Conservation (phyloP, 805 yeast species). For the Ascoidea tarda region DNA sequence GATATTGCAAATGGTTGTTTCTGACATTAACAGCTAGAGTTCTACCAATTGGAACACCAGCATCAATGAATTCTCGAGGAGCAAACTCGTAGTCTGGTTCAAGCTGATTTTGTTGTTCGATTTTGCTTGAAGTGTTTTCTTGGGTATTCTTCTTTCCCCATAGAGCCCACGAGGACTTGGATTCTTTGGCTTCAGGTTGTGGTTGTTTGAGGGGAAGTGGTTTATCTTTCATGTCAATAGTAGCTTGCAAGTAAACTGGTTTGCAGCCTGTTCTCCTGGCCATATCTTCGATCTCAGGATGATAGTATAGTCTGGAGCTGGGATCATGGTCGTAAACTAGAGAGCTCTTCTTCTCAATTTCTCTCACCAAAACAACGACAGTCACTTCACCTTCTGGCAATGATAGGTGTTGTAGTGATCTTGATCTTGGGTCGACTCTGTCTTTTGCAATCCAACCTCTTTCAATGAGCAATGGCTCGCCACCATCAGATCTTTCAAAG, state of each 20-base stretch:
- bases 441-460: conserved; percentile 87
- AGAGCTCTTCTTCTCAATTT: conserved; percentile 46
- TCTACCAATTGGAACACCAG: conserved; percentile 88
- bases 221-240: conserved; percentile 45
- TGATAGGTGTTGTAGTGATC: conserved; percentile 54
- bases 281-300: conserved; percentile 76
- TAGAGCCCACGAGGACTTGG: conserved; percentile 19
- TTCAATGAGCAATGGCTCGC: conserved; percentile 66
- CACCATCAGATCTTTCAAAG: conserved; percentile 58
- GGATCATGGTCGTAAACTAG: conserved; percentile 58
- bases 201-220: not conserved
- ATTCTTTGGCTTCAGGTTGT: conserved; percentile 1
- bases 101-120: not conserved
- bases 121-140: not conserved
- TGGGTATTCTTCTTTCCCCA: not conserved
- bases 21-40: conserved; percentile 67
- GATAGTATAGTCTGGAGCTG: conserved; percentile 57
- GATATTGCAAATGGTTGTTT: conserved; percentile 84
- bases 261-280: conserved; percentile 48
- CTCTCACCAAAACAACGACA: conserved; percentile 60
- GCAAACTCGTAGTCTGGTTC: conserved; percentile 24
- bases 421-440: conserved; percentile 36
- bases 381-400: conserved; percentile 61
- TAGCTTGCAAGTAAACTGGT: conserved; percentile 66
- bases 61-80: conserved; percentile 46